Conservation (phyloP, 768 basidiomycete genomes). For the Suillus ampliporus region DNA sequence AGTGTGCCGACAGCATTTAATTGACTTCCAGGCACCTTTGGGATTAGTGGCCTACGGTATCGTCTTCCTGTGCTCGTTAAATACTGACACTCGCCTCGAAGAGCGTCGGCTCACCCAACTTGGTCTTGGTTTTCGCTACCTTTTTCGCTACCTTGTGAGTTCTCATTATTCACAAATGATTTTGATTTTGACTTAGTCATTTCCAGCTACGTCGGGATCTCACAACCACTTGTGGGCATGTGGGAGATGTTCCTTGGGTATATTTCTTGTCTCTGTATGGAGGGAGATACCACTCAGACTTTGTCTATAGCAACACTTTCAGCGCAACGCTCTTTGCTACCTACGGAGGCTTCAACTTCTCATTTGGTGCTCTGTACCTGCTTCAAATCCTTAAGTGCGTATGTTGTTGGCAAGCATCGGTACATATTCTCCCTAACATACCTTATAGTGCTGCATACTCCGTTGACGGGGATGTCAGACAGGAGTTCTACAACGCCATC, state of each 20-base stretch:
- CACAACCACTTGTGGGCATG: constrained; percentile 35
- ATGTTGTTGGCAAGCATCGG: constrained; percentile 2
- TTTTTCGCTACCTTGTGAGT: constrained; percentile 35
- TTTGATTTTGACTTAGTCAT: constrained; percentile 6
- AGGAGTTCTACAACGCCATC: constrained; percentile 31
- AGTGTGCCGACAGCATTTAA: constrained; percentile 1
- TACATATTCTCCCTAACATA: constrained; percentile 4
- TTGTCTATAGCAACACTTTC: constrained; percentile 28
- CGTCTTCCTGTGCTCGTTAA: constrained; percentile 35
- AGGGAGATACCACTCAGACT: constrained; percentile 13
- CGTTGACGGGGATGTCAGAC: constrained; percentile 24
- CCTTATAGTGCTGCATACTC: constrained; percentile 27
- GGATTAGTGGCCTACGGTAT: constrained; percentile 34
- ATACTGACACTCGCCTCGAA: constrained; percentile 28
- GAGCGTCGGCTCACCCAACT: constrained; percentile 26
- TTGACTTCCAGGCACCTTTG: constrained; percentile 24
- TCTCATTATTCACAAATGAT: neutral
- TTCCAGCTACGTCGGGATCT: constrained; percentile 33
- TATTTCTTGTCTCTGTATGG: constrained; percentile 6
- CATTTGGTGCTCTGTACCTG: constrained; percentile 32
- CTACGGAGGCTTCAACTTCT: constrained; percentile 35
- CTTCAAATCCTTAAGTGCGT: constrained; percentile 32
- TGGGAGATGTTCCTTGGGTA: constrained; percentile 37
- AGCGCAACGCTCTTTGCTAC: constrained; percentile 32
- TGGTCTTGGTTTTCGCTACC: constrained; percentile 34